Evolutionary conservation across 2,329 filamentous ascomycete genomes (phyloP), one percentile per base, ranked within the genome.

Genomic region (Exophiala mesophila): DNA sequence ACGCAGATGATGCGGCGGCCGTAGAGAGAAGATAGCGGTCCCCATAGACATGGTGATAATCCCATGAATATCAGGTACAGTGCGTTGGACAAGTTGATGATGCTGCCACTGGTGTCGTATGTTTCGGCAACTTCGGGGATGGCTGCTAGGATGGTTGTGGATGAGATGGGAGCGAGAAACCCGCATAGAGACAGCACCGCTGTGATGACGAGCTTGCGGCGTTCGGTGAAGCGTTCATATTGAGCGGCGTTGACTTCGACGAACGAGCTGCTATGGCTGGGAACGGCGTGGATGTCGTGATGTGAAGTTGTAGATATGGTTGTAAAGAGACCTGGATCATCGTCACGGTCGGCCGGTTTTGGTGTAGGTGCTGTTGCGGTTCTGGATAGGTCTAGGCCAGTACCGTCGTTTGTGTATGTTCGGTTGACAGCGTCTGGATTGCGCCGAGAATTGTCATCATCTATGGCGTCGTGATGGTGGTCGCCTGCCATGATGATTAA

Each of bases 31-130:
- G 81, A 84, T 45, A 86, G 66, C 0, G 85, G 85, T 0, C 84
- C 83, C 75, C 82, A 89, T 40, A 88, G 74, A 7, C 80, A 73
- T 1, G 83, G 79, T 10, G 74, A 77, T 3, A 86, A 42, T 0
- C 82, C 84, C 83, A 88, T 89, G 54, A 82, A 80, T 3, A 82
- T 62, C 68, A 87, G 74, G 54, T 86, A 87, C n/a, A 83, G 63
- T 0, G 85, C 84, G 63, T 89, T 90, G 57, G 76, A 82, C 32
- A 84, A 63, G 57, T 86, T 85, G 59, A 89, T 80, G 43, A 88
- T 74, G 7, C 75, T 76, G 4, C 80, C 82, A 0, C 76, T 83
- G 0, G 82, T 86, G 28, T 68, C 51, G 58, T 77, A 87, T 5
- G 77, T 79, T 3, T 59, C 60, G 2, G 83, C 83, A 4, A 90